These are phyloP conservation scores for Simplicillium sp. DNA, from an alignment of 2,329 filamentous ascomycete genomes.

Conservation along the genomic window DNA sequence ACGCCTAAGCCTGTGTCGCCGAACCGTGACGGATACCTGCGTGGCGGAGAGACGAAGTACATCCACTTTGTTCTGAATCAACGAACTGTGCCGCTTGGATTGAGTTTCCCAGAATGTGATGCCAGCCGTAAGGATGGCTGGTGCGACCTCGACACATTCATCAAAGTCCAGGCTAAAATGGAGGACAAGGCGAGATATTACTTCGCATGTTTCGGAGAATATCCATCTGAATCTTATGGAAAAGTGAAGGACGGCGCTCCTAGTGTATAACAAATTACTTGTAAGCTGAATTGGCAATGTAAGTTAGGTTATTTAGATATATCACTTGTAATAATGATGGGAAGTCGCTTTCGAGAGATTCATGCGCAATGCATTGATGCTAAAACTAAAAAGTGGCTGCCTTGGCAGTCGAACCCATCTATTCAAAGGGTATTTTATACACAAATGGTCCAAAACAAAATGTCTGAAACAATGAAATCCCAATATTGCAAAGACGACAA, in stretches of 20 bases:
- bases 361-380: no score
- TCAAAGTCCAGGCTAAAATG: slow-evolving; percentile 52
- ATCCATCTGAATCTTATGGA: slow-evolving; percentile 23
- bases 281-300: neutral
- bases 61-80: slow-evolving; percentile 69
- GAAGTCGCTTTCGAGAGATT: no score
- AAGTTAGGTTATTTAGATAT: neutral
- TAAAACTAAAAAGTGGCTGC: neutral
- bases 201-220: slow-evolving; percentile 55
- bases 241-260: slow-evolving; percentile 28
- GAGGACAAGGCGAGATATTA: slow-evolving; percentile 50
- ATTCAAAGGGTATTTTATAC: neutral
- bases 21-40: slow-evolving; percentile 41
- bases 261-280: slow-evolving; percentile 1
- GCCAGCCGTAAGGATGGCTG: slow-evolving; percentile 58
- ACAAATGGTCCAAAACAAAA: neutral
- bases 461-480: no score
- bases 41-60: slow-evolving; percentile 52
- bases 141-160: slow-evolving; percentile 64
- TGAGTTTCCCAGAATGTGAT: slow-evolving; percentile 57
- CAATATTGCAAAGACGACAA: no score
- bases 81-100: slow-evolving; percentile 59
- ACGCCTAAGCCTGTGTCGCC: slow-evolving; percentile 53
- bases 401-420: neutral
- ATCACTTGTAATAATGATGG: neutral